Conservation (phyloP, 495 filamentous ascomycete genomes). For the Hypoxylon fragiforme region DNA sequence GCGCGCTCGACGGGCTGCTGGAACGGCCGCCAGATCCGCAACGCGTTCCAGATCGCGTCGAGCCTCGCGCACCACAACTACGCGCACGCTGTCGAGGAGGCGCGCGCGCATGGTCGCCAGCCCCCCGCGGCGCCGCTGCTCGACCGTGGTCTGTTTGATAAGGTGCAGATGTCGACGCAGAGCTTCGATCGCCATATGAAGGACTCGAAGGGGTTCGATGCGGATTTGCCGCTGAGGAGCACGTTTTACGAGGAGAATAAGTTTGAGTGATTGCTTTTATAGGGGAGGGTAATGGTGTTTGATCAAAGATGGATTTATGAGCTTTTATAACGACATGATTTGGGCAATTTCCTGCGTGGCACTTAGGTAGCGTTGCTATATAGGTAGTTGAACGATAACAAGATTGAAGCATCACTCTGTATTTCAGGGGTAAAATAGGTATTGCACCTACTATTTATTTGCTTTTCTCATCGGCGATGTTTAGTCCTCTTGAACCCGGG, state of each 20-base stretch:
- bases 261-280: constrained; percentile 26
- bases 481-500: too few species aligned
- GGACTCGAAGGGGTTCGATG: constrained; percentile 28
- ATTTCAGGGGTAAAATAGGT: too few species aligned
- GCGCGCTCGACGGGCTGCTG: constrained; percentile 27
- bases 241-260: constrained; percentile 22
- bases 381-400: too few species aligned
- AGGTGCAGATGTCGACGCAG: constrained; percentile 43
- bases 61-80: constrained; percentile 62
- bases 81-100: constrained; percentile 51
- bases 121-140: constrained; percentile 33
- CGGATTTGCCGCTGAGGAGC: constrained; percentile 20
- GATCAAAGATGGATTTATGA: background rate
- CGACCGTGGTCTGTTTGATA: constrained; percentile 36
- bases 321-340: background rate
- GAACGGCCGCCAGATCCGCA: constrained; percentile 65
- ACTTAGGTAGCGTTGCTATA: too few species aligned
- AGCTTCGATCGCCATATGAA: constrained; percentile 38
- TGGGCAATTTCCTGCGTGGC: too few species aligned
- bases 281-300: background rate
- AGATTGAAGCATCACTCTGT: too few species aligned
- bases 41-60: constrained; percentile 61
- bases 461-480: too few species aligned
- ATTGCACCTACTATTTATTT: too few species aligned
- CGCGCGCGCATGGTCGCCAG: constrained; percentile 30